Percentiles rank a stretch among this genome's conserved stretches.
Evolutionary conservation across 2,329 filamentous ascomycete genomes (phyloP).

Genomic region (Diaporthe amygdali): DNA sequence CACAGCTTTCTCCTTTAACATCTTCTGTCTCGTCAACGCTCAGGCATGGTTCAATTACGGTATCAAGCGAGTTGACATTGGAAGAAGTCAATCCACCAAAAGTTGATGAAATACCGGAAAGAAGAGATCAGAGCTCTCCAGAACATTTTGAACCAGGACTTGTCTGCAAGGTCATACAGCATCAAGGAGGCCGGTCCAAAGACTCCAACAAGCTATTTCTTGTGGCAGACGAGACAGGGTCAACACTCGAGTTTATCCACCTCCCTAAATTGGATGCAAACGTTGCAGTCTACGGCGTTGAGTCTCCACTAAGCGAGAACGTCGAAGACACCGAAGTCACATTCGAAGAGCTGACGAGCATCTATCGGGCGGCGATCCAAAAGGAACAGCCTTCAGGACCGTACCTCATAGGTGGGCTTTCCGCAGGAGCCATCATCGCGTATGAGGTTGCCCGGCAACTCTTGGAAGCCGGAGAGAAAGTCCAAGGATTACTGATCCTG

Average conservation of each 20-base stretch:
- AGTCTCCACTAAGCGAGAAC: neutral
- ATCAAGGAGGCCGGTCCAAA: neutral
- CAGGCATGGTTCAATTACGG: neutral
- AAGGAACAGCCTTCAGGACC: constrained; percentile 22
- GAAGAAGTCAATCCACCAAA: neutral
- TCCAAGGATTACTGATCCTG: neutral
- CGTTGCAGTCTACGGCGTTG: neutral
- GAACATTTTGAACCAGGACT: neutral
- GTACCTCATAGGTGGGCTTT: constrained; percentile 24
- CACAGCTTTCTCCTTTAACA: neutral
- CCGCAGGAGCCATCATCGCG: constrained; percentile 26
- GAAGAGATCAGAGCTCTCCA: neutral
- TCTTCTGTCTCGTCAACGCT: neutral
- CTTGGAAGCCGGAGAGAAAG: neutral
- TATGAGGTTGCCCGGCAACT: constrained; percentile 14
- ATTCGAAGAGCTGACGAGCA: neutral
- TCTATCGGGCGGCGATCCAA: neutral
- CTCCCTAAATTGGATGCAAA: neutral
- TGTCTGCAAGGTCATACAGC: neutral
- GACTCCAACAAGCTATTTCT: neutral
- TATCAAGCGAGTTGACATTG: neutral
- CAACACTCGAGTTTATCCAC: neutral
- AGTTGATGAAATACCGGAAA: neutral
- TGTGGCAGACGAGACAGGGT: neutral
- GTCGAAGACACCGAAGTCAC: neutral